Percentiles rank a stretch among this genome's conserved stretches.
Evolutionary conservation across 2,329 filamentous ascomycete species (phyloP).

Genomic region (Cladophialophora psammophila): DNA sequence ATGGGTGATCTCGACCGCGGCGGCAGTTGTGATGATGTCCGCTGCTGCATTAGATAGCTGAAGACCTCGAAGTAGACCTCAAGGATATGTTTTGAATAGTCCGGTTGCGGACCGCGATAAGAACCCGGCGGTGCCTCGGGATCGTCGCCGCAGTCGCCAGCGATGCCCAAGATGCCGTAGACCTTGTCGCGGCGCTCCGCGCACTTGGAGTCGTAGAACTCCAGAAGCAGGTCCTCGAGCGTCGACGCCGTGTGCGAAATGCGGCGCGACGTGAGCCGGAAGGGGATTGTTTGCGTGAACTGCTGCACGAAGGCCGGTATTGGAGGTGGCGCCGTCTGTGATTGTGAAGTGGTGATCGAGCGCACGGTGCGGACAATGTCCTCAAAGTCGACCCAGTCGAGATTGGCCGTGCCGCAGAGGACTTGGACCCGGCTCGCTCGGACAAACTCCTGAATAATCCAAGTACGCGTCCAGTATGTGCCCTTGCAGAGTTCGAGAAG

Average conservation of each 20-base stretch:
- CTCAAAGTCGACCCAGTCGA: conserved; percentile 51
- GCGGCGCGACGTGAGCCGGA: conserved; percentile 34
- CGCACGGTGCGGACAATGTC: conserved; percentile 45
- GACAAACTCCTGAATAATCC: conserved; percentile 42
- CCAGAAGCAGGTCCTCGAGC: conserved; percentile 35
- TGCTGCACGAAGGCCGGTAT: conserved; percentile 19
- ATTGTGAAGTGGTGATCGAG: neutral
- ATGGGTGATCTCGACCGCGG: conserved; percentile 4
- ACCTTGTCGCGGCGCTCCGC: conserved; percentile 39
- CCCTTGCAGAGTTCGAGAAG: conserved; percentile 34
- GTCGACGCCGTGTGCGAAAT: conserved; percentile 30
- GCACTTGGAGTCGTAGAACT: conserved; percentile 40
- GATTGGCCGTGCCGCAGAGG: conserved; percentile 48
- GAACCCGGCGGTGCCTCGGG: neutral
- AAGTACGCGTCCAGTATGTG: conserved; percentile 40
- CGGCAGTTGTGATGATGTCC: conserved; percentile 2
- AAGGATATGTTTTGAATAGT: conserved; percentile 38
- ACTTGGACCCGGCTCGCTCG: conserved; percentile 37
- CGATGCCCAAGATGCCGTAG: conserved; percentile 39
- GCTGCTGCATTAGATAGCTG: conserved; percentile 24
- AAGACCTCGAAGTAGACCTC: conserved; percentile 38
- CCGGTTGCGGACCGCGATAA: conserved; percentile 26
- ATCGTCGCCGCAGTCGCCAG: conserved; percentile 33
- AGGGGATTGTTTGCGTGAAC: conserved; percentile 36
- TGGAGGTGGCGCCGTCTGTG: neutral